phyloP scores from a whole-genome alignment of 2,329 filamentous ascomycete species.

The Coniosporium uncinatum region DNA sequence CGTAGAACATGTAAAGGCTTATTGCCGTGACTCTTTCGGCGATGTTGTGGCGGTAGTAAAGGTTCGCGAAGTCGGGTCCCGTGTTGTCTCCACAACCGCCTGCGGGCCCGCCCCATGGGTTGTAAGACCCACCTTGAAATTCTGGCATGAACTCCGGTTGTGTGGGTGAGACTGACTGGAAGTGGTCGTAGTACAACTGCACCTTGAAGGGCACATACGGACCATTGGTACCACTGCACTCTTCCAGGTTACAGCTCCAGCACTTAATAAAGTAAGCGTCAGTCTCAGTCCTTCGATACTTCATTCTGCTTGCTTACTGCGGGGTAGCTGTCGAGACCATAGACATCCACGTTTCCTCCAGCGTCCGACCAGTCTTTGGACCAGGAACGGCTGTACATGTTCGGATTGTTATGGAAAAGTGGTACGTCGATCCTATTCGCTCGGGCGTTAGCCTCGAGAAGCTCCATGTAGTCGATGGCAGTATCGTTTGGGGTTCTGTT shows the following conservation, averaged over 20 bases:
- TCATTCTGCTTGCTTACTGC: no score
- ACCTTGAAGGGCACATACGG: conserved; percentile 49
- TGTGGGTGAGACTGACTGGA: conserved; percentile 39
- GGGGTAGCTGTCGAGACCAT: conserved; percentile 46
- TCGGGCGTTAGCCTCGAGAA: conserved; percentile 46
- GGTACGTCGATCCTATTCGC: conserved; percentile 53
- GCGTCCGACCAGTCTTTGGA: conserved; percentile 52
- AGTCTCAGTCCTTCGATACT: no score
- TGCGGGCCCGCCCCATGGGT: conserved; percentile 68
- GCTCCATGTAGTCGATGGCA: conserved; percentile 50
- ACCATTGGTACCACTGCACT: conserved; percentile 55
- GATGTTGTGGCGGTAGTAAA: conserved; percentile 75
- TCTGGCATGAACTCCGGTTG: conserved; percentile 63
- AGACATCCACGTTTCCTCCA: conserved; percentile 50
- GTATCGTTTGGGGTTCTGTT: conserved; percentile 41
- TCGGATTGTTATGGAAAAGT: conserved; percentile 53
- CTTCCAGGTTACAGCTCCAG: conserved; percentile 58
- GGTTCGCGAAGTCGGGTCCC: conserved; percentile 68
- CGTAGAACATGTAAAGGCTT: conserved; percentile 74
- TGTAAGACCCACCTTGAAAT: conserved; percentile 68
- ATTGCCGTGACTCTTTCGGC: conserved; percentile 62
- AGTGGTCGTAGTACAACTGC: conserved; percentile 40
- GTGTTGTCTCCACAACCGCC: conserved; percentile 60
- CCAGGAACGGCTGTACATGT: conserved; percentile 53
- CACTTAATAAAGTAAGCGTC: no score